Percentiles rank a stretch among this genome's conserved stretches.
phyloP scores from a whole-genome alignment of 108 stramenopile species.

The Ochromonas danica region DNA sequence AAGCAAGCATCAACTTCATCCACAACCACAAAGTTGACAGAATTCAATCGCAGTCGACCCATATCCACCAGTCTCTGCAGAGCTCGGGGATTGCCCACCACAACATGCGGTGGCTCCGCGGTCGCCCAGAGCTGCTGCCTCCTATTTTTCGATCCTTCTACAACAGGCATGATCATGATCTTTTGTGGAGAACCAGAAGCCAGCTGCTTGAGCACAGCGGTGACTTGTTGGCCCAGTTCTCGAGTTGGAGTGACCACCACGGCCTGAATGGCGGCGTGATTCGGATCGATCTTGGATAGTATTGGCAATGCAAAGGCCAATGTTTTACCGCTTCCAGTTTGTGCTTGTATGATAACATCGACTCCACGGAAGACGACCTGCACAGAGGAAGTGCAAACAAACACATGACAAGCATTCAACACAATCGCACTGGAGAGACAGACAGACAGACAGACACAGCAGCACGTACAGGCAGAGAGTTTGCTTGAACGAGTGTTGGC shows the following conservation, averaged over 20 bases:
- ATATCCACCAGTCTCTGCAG: constrained; percentile 68
- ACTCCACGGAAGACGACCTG: constrained; percentile 33
- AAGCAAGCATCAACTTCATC: constrained; percentile 89
- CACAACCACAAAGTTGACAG: constrained; percentile 75
- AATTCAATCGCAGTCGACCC: constrained; percentile 69
- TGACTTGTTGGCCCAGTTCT: constrained; percentile 82
- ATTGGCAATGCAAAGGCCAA: constrained; percentile 49
- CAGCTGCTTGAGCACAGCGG: constrained; percentile 46
- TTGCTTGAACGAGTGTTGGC: background rate
- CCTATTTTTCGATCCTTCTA: constrained; percentile 75
- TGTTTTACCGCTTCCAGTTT: constrained; percentile 56
- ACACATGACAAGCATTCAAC: background rate
- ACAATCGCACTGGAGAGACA: background rate
- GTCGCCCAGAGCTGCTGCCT: constrained; percentile 86
- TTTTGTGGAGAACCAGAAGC: constrained; percentile 39
- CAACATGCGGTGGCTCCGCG: constrained; percentile 83
- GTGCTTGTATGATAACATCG: constrained; percentile 53
- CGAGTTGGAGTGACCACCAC: constrained; percentile 85
- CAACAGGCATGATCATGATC: constrained; percentile 79
- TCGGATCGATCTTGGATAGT: constrained; percentile 43
- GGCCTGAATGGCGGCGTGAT: constrained; percentile 58
- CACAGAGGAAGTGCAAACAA: too few relatives aligned
- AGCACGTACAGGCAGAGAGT: background rate
- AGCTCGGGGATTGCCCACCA: constrained; percentile 77
- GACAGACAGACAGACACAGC: background rate